Base-by-base conservation (phyloP, 441 rosid species). In the Aleurites moluccanus region DNA sequence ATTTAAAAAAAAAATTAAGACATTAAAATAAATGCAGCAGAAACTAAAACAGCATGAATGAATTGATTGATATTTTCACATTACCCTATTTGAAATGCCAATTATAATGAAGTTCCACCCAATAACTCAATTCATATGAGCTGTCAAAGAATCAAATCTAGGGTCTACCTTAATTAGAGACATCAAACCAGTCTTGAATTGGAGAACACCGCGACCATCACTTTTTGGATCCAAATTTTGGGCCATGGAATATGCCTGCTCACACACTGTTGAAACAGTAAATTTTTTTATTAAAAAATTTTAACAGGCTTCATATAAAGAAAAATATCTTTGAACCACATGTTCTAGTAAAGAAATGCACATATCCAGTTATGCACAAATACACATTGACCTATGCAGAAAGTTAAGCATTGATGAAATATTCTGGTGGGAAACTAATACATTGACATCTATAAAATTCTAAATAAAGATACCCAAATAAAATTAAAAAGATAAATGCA, bases 151-250 rank as follows among this genome's bases (percentile, higher is more conserved):
- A 68, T 49, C 10, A 52, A 73, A 67, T 30, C 38, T 65, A 27
- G 30, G 6, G n/a, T 49, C 50, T 83, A 94, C 98, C 99, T 92
- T 87, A 78, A 96, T 96, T 40, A 96, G 85, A 52, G 98, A 96
- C 95, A 82, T 88, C 88, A 96, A 87, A 75, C 99, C 99, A 84
- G 99, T 94, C 90, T 96, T 96, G 85, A 96, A 96, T 76, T 96
- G 99, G 77, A 96, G 97, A 78, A 96, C 99, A 80, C 99, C 98
- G 75, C 99, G 91, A 49, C 99, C 97, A 33, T 90, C 97, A 74
- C 98, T 94, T 78, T 84, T 91, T 45, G 98, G 99, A 70, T 96
- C 98, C 88, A 96, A 86, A 78, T 90, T 85, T 79, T 96, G 99
- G 11, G 99, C 97, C 96, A 96, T 88, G 47, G 85, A 80, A 87